A percentile compares a stretch with the other conserved stretches of the same genome.
phyloP scores from a whole-genome alignment of 768 basidiomycete species.

The Psilocybe cubensis region DNA sequence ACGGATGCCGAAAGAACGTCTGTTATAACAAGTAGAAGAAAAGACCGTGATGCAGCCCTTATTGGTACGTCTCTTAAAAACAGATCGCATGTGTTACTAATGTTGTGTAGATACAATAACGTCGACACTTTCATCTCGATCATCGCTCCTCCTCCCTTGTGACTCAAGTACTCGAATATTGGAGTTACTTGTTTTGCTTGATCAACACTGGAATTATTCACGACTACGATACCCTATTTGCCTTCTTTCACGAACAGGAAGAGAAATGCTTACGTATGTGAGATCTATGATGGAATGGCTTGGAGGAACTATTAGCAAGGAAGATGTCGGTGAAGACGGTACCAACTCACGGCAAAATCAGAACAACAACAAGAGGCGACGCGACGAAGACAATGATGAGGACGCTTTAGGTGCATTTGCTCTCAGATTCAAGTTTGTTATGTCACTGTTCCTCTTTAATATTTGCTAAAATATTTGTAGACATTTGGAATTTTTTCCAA shows the following conservation, averaged over 20 bases:
- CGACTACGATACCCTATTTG: constrained; percentile 88
- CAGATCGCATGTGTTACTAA: constrained; percentile 7
- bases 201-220: constrained; percentile 96
- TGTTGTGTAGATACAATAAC: constrained; percentile 77
- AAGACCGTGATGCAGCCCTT: constrained; percentile 88
- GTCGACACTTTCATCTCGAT: constrained; percentile 77
- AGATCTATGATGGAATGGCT: constrained; percentile 99
- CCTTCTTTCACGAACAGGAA: constrained; percentile 87
- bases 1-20: constrained; percentile 88
- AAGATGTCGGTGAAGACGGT: constrained; percentile 85
- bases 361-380: constrained; percentile 53
- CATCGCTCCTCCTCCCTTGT: constrained; percentile 87
- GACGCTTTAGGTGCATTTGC: constrained; percentile 85
- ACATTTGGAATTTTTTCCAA: constrained; percentile 90
- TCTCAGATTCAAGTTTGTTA: constrained; percentile 83
- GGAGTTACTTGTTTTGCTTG: constrained; percentile 93
- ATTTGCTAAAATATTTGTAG: constrained; percentile 43
- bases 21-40: constrained; percentile 83
- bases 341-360: constrained; percentile 55
- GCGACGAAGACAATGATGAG: constrained; percentile 76
- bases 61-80: constrained; percentile 55
- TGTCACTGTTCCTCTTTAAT: neutral
- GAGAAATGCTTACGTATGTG: constrained; percentile 93
- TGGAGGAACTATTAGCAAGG: constrained; percentile 92
- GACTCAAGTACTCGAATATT: constrained; percentile 95